Evolutionary conservation across 2,329 filamentous ascomycete species (phyloP), one percentile per base, ranked within the genome.

Genomic region (Fusarium staphyleae): DNA sequence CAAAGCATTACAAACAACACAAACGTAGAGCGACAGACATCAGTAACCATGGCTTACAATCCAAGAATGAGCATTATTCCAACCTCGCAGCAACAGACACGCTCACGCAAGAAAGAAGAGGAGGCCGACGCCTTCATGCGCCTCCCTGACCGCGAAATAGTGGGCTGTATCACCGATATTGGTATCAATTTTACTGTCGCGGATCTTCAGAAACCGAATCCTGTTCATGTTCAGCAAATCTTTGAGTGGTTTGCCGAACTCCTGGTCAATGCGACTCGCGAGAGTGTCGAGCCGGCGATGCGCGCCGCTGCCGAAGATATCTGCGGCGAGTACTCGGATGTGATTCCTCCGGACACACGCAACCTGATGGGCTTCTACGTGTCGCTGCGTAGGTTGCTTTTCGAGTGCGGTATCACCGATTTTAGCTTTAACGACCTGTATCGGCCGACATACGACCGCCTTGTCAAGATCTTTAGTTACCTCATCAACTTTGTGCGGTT

Each of bases 401-500:
- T 87, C 52, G 91, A 93, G 79, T 98, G 95, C 71, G 92, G 92
- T 39, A 90, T 99, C 65, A 88, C 87, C 57, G 95, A 99, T 74
- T 96, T 99, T 68, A 91, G 89, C 29, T 96, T 98, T 75, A 87
- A 87, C 55, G 95, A 99, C 72, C 79, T 99, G 5, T 93, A 96
- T 72, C 89, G 89, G 72, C 95, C 95, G 13, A 96, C 91, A 1
- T 90, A 96, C 70, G 89, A 91, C 52, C 89, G 95, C 36, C 83
- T 98, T 12, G 89, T 93, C 69, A 96, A 95, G 77, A 96, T 98
- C 69, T 95, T 99, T 72, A 96, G 91, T 62, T 97, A 97, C 75
- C 85, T 98, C 60, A 99, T 99, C 79, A 99, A 99, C 76, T 99
- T 99, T 75, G 93, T 98, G 64, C 87, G 95, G 46, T 99, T 98